phyloP scores from a whole-genome alignment of 768 basidiomycete genomes.

The Macrocybe gigantea region DNA sequence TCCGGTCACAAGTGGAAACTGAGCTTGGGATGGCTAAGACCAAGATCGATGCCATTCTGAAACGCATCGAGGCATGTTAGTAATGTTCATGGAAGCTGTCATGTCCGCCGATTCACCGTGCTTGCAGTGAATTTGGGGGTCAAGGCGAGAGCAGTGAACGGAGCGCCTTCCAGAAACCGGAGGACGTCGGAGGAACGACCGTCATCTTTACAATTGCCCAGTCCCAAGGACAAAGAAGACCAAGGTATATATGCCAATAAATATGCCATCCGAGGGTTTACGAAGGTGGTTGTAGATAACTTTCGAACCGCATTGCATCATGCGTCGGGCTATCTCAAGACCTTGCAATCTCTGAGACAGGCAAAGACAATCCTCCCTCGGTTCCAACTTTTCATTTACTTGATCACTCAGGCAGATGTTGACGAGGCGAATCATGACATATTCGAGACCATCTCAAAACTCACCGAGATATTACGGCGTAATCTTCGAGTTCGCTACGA shows the following conservation, averaged over 20 bases:
- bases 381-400: slow-evolving; percentile 8
- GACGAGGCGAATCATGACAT: slow-evolving; percentile 47
- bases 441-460: slow-evolving; percentile 56
- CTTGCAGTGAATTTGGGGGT: slow-evolving; percentile 15
- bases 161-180: slow-evolving; percentile 4
- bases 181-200: background rate
- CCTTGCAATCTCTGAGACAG: slow-evolving; percentile 38
- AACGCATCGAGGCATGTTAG: slow-evolving; percentile 51
- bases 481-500: slow-evolving; percentile 76
- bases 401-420: slow-evolving; percentile 27
- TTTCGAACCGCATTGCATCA: slow-evolving; percentile 68
- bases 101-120: slow-evolving; percentile 18
- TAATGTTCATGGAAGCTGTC: slow-evolving; percentile 4
- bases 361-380: slow-evolving; percentile 6
- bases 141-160: slow-evolving; percentile 13
- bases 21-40: slow-evolving; percentile 72
- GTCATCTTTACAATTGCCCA: background rate
- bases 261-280: background rate
- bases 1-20: slow-evolving; percentile 66
- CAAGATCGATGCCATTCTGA: slow-evolving; percentile 65
- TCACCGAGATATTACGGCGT: slow-evolving; percentile 62
- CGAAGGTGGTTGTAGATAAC: slow-evolving; percentile 45
- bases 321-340: slow-evolving; percentile 52
- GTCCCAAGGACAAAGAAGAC: slow-evolving; percentile 22
- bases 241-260: slow-evolving; percentile 26